Percentiles rank a stretch among this genome's conserved stretches.
phyloP scores from a whole-genome alignment of 2,329 filamentous ascomycete genomes.

The Reticulascus tulasneorum region DNA sequence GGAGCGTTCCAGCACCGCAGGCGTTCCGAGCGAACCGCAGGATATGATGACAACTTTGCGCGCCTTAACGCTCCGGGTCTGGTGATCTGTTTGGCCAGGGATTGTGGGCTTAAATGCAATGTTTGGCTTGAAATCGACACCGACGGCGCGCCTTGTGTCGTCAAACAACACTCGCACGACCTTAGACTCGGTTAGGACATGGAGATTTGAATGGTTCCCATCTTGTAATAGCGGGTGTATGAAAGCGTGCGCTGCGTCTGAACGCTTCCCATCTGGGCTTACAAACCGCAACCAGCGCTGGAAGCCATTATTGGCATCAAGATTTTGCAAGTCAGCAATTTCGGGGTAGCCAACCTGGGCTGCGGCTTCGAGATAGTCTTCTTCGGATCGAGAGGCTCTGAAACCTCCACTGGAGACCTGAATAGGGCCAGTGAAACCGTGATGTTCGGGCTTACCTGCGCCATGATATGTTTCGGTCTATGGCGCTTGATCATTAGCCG shows the following conservation, averaged over 20 bases:
- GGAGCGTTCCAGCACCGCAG: conserved; percentile 57
- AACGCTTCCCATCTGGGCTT: conserved; percentile 46
- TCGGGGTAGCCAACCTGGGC: conserved; percentile 45
- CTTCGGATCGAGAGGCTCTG: conserved; percentile 24
- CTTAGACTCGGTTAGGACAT: conserved; percentile 48
- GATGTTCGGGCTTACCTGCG: conserved; percentile 21
- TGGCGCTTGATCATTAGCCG: no score
- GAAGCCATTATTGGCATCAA: conserved; percentile 34
- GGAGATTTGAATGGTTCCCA: conserved; percentile 46
- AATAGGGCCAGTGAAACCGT: conserved; percentile 44
- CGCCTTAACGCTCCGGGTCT: conserved; percentile 37
- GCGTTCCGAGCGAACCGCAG: conserved; percentile 49
- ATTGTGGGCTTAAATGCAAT: conserved; percentile 34
- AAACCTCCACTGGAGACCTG: conserved; percentile 44
- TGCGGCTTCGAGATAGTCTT: background rate
- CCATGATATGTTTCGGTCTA: conserved; percentile 23
- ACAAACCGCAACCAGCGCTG: conserved; percentile 46
- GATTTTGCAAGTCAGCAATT: conserved; percentile 49
- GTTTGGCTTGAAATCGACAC: conserved; percentile 52
- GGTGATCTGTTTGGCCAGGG: no score
- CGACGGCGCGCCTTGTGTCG: conserved; percentile 45
- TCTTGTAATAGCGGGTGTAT: conserved; percentile 47
- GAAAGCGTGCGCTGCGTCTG: conserved; percentile 54
- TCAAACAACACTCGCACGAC: conserved; percentile 50
- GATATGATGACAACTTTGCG: conserved; percentile 48